Percentiles rank a stretch among this genome's conserved stretches.
Conservation (phyloP, 2,329 filamentous ascomycete species). For the Xylariaceae sp. region DNA sequence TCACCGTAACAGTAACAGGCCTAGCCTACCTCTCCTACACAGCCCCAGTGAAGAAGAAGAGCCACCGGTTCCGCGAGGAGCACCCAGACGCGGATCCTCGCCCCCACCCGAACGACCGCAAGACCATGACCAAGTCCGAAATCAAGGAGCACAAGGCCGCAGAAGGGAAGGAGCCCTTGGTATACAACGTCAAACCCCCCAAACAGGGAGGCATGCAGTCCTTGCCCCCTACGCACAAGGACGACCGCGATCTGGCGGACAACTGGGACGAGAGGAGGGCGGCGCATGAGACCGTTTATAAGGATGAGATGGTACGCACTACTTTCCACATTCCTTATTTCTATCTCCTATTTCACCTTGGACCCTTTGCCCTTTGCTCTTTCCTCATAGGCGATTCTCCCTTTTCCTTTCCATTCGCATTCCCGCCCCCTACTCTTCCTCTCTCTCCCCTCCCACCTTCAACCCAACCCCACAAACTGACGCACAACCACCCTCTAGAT, state of each 20-base stretch:
- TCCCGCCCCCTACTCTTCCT: neutral
- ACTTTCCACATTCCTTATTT: constrained; percentile 1
- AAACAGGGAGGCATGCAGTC: neutral
- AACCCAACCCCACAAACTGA: neutral
- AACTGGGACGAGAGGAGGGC: constrained; percentile 23
- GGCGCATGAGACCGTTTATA: constrained; percentile 23
- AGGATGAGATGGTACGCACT: constrained; percentile 3
- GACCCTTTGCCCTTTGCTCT: neutral
- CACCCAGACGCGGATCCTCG: too few species aligned
- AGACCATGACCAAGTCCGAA: too few species aligned
- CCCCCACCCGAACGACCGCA: too few species aligned
- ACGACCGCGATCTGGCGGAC: constrained; percentile 17
- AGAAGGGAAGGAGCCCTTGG: neutral
- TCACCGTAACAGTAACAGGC: constrained; percentile 21
- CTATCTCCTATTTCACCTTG: neutral
- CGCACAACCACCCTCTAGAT: constrained; percentile 5
- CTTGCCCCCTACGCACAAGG: constrained; percentile 17
- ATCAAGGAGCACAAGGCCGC: constrained; percentile 5
- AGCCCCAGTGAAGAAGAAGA: constrained; percentile 4
- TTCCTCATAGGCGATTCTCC: too few species aligned
- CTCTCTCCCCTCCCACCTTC: neutral
- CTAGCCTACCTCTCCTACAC: constrained; percentile 21
- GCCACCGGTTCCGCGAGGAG: neutral
- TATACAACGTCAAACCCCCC: neutral
- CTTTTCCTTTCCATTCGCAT: neutral